Evolutionary conservation across 2,329 filamentous ascomycete genomes (phyloP).

Genomic region (Fusarium luffae): DNA sequence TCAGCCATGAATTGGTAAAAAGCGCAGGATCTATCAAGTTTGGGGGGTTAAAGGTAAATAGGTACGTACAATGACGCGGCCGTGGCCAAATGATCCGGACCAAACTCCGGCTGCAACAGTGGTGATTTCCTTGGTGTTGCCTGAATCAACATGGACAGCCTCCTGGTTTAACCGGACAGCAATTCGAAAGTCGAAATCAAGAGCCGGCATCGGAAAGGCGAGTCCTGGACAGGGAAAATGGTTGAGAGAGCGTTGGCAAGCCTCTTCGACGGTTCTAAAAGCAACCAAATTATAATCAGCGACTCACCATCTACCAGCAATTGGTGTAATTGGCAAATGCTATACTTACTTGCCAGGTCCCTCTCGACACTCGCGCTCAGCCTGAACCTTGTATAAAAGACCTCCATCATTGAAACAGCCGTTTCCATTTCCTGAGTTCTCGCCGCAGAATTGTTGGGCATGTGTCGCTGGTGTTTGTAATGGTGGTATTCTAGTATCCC

Average conservation of each 20-base stretch:
- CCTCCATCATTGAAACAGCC: constrained; percentile 45
- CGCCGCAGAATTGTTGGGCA: constrained; percentile 24
- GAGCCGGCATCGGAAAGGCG: constrained; percentile 58
- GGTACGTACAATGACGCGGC: constrained; percentile 58
- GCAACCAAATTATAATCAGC: constrained; percentile 36
- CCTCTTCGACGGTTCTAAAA: constrained; percentile 51
- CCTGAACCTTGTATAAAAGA: constrained; percentile 43
- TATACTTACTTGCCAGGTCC: constrained; percentile 45
- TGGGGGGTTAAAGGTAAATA: neutral
- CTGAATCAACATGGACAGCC: constrained; percentile 56
- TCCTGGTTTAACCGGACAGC: constrained; percentile 58
- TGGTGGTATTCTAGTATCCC: constrained; percentile 48
- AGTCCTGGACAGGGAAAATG: constrained; percentile 57
- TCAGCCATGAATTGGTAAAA: constrained; percentile 34
- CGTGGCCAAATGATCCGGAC: constrained; percentile 62
- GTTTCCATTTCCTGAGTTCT: constrained; percentile 15
- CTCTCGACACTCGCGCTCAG: constrained; percentile 44
- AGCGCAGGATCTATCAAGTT: constrained; percentile 7
- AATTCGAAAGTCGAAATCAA: constrained; percentile 63
- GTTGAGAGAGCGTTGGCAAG: constrained; percentile 52
- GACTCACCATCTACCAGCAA: neutral
- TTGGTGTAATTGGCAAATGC: neutral
- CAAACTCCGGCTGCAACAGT: constrained; percentile 60
- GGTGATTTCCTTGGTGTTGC: constrained; percentile 61
- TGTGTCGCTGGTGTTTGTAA: constrained; percentile 14